Evolutionary conservation across 2,329 filamentous ascomycete species (phyloP), one percentile per base, ranked within the genome.

Genomic region (Penicillium sp.): DNA sequence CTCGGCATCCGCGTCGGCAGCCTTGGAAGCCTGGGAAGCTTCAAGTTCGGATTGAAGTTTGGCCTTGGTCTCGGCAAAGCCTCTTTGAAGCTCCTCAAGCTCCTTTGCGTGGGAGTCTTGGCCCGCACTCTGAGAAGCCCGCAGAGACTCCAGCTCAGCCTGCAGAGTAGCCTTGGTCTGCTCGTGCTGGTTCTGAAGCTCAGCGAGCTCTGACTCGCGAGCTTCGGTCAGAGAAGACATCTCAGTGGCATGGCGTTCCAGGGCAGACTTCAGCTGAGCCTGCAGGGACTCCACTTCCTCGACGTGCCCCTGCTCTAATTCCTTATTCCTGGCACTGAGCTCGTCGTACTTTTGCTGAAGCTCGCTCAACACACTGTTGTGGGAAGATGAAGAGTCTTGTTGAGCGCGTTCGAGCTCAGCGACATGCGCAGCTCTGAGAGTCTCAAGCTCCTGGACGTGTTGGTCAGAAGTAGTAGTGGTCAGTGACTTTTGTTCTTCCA

Each of bases 31-130:
- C 46, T 68, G 56, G 33, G 63, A 50, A 33, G 61, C 50, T 50
- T 73, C 66, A 53, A 71, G 55, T 41, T 75, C 69, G 51, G 64
- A 58, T 49, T 66, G 59, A 54, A 71, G 47, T 43, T 66, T 63
- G 26, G 53, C 47, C 43, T 64, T 62, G 13, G 60, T 61, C 28
- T 66, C 59, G 37, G 68, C 66, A 36, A 68, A 65, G 29, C 63
- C 58, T 39, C 64, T 61, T 35, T 68, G 65, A 32, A 73, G 53
- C 5, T 65, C 59, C 4, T 66, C 59, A 45, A 72, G 55, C 35
- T 62, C 56, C 39, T 54, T 52, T 36, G 59, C 52, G 32, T 64
- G 62, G 27, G 59, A 40, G 27, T 62, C 58, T 4, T 56, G 41
- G 12, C 61, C 53, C 9, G 54, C 42, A 39, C 43, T 24, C 8